These are phyloP conservation scores for Rosa lucieae DNA, from an alignment of 306 rosid species.

Conservation along the genomic window DNA sequence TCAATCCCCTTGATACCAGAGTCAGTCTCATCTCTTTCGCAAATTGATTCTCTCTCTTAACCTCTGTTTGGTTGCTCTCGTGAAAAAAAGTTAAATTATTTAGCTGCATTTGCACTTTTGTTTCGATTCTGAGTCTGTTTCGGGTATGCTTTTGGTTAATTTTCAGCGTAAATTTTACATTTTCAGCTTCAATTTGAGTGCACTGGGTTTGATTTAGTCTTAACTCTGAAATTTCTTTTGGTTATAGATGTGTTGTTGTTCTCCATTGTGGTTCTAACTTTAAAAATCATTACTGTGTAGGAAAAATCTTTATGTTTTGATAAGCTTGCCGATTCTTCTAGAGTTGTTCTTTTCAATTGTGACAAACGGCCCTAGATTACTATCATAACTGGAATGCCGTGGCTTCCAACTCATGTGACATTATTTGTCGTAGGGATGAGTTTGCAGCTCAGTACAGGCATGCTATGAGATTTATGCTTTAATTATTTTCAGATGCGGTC, in stretches of 20 bases:
- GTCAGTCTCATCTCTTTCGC: slow-evolving; percentile 33
- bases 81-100: background rate
- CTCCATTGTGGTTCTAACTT: background rate
- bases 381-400: background rate
- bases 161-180: background rate
- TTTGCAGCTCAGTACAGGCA: background rate
- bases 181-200: background rate
- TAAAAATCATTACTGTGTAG: background rate
- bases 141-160: background rate
- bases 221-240: background rate
- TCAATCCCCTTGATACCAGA: slow-evolving; percentile 83
- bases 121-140: background rate
- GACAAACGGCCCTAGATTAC: background rate
- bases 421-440: background rate
- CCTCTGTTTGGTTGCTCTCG: background rate
- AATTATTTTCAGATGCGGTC: slow-evolving; percentile 68
- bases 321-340: no score
- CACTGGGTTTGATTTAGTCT: background rate
- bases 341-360: background rate
- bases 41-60: background rate
- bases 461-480: background rate
- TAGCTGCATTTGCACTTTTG: background rate
- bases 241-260: background rate
- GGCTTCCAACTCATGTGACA: background rate
- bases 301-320: no score